Conservation (phyloP, 306 rosid genomes). For the Vigna mungo region DNA sequence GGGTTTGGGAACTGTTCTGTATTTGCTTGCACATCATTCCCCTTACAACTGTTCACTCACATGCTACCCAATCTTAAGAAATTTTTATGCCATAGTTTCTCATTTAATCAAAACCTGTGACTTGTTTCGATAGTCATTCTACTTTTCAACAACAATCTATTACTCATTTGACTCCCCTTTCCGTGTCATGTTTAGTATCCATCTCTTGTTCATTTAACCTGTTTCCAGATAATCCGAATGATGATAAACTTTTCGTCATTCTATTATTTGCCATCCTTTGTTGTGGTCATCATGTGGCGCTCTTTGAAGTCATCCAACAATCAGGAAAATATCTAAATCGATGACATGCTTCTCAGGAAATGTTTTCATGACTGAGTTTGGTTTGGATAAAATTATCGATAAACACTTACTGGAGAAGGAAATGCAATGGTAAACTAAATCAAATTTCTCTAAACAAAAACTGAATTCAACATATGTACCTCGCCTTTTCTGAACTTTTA, state of each 20-base stretch:
- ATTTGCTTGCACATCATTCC: conserved; percentile 19
- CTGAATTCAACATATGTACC: neutral
- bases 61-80: conserved; percentile 1
- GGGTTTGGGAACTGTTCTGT: conserved; percentile 32
- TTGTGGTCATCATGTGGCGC: conserved; percentile 6
- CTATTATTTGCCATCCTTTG: neutral
- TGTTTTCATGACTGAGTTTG: conserved; percentile 24
- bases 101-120: neutral
- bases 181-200: neutral
- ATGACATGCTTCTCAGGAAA: neutral
- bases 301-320: neutral
- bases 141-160: conserved; percentile 1
- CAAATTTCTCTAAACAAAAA: neutral
- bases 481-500: neutral
- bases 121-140: conserved; percentile 23
- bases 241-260: conserved; percentile 9
- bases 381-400: neutral
- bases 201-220: conserved; percentile 14
- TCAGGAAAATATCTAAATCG: conserved; percentile 28
- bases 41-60: conserved; percentile 12
- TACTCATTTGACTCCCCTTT: conserved; percentile 8
- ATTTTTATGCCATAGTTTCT: conserved; percentile 30
- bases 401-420: neutral
- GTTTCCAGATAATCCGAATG: neutral
- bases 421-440: neutral